Evolutionary conservation across 768 basidiomycete species (phyloP), one percentile per base, ranked within the genome.

Genomic region (Tricholoma hemisulphureum): DNA sequence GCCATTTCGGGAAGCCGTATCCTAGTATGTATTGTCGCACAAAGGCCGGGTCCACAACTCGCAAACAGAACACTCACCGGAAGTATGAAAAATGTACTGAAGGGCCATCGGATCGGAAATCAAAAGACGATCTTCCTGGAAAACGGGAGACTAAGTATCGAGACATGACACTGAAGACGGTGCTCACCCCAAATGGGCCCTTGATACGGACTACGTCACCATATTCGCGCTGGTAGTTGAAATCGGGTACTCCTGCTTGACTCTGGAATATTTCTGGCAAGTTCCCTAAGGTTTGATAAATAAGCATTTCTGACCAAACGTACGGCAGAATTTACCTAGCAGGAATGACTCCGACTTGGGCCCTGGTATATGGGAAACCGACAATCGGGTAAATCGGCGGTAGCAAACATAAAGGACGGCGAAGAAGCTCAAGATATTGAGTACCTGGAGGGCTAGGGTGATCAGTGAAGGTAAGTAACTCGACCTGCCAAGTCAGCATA

Each of bases 61-160:
- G 51, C 32, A 34, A 20, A 24, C n/a, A 53, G 13, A n/a, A 54
- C 31, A 62, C 63, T n/a, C 35, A 72, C 78, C 78, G 14, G 79
- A 79, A 18, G 82, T 81, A 55, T 84, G 81, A 53, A 79, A 77
- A 24, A 84, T 80, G 61, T 84, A 79, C 60, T 83, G 80, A n/a
- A 85, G 69, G 4, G 83, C 82, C 65, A 83, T 83, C 1, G 81
- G 83, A 57, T 85, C 84, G 26, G 81, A 78, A 54, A 83, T 75
- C 49, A 81, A 67, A 31, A 85, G 68, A 18, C 80, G 77, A 63
- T 83, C 80, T 60, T 82, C 78, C 83, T 84, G 63, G 50, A 53
- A 45, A 41, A 56, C 50, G 24, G 50, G 50, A 55, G 45, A 31
- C 24, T 41, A 32, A 48, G 26, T 5, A 53, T 34, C 51, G 32